Evolutionary conservation across 805 yeast species (phyloP), one percentile per base, ranked within the genome.

Genomic region (Barnettozyma pratensis): DNA sequence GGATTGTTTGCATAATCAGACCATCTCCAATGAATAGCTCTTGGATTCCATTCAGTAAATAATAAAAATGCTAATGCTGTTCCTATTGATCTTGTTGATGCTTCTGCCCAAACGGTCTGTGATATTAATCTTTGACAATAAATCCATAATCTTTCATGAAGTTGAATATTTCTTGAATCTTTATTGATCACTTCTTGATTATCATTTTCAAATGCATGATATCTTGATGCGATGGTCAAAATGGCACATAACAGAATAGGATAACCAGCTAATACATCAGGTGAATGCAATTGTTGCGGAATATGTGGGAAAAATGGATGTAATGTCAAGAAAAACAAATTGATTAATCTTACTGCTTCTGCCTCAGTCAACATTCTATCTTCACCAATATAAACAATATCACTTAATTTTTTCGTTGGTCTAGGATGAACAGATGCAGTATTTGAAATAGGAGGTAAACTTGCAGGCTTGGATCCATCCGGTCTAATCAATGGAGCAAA

Each of bases 11-110:
- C 96, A 66, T 88, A 87, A 66, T 91, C 96, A 1, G 81, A 68
- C 87, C 92, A 80, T 54, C 89, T 70, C 84, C 90, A 85, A 64
- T 90, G 97, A 51, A 90, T 89, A 4, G 96, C 96, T 46, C 96
- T 71, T 4, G 97, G 97, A 57, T 90, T 89, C 98, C 98, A 91
- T 64, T 92, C 97, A 0, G 96, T 87, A 57, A 88, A 84, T 14
- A 91, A 70, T 44, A 91, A 66, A 60, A 91, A 87, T 1, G 97
- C 91, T 51, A 86, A 74, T 6, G 90, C 83, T 0, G 97, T 88
- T 1, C 96, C 97, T 4, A 90, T 78, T 0, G 94, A 84, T 53
- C 96, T 70, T 6, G 94, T 86, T 50, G 87, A 83, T 0, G 96
- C 94, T 61, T 88, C 96, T 1, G 96, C 96, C 97, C 96, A 90